Percentiles rank a stretch among this genome's conserved stretches.
Conservation (phyloP, 331 rosid genomes). For the Acacia pycnantha region DNA sequence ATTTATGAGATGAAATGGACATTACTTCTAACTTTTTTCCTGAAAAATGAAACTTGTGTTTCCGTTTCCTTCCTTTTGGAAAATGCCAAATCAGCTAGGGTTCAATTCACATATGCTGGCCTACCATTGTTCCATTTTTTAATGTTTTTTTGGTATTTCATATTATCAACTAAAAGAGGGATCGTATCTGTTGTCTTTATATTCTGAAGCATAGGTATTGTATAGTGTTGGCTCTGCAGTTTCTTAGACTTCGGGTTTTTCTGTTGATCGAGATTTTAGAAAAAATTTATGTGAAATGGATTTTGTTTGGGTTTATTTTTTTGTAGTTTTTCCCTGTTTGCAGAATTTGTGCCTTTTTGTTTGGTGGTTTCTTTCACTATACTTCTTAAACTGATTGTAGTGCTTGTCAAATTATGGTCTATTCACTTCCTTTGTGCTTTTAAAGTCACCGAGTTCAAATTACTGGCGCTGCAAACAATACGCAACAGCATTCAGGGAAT, state of each 20-base stretch:
- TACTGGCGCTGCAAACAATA: constrained; percentile 63
- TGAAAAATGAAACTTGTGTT: not conserved
- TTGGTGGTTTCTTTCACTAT: constrained; percentile 17
- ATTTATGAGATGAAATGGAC: not conserved
- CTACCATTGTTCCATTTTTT: not conserved
- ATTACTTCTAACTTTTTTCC: not conserved
- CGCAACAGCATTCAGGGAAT: constrained; percentile 79
- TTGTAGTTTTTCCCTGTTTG: too few relatives aligned
- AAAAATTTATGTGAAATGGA: constrained; percentile 6
- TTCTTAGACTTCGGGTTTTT: not conserved
- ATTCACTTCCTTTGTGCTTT: constrained; percentile 47
- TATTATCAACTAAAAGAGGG: not conserved
- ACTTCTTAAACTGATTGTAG: too few relatives aligned
- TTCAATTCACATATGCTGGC: not conserved
- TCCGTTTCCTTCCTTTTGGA: constrained; percentile 2
- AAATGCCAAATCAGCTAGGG: not conserved
- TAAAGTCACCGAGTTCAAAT: constrained; percentile 91
- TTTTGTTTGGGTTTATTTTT: not conserved
- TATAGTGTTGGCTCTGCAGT: not conserved
- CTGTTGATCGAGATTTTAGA: not conserved
- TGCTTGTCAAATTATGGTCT: constrained; percentile 14
- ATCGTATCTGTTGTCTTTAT: not conserved
- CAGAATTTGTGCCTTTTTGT: not conserved
- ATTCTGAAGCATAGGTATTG: not conserved
- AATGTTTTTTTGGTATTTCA: not conserved